A percentile compares a stretch with the other conserved stretches of the same genome.
Conservation (phyloP, 352 stramenopile genomes). For the Phytophthora foliorum region DNA sequence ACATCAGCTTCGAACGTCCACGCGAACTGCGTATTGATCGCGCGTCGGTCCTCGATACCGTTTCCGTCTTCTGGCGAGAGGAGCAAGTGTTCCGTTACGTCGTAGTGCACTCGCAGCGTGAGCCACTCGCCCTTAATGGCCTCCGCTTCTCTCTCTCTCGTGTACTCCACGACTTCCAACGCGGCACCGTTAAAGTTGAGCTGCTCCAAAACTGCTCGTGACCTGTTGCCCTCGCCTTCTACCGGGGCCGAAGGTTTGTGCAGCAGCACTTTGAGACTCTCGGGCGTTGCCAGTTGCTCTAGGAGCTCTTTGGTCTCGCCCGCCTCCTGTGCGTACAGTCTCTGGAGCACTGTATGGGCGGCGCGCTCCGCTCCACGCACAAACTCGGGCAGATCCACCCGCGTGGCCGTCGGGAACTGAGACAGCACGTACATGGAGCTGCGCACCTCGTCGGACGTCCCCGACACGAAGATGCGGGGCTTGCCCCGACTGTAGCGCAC, state of each 20-base stretch:
- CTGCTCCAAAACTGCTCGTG: conserved; percentile 45
- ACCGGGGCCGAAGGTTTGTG: conserved; percentile 39
- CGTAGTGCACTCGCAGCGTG: conserved; percentile 51
- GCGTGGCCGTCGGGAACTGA: conserved; percentile 41
- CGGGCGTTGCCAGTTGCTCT: conserved; percentile 34
- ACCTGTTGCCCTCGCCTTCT: conserved; percentile 15
- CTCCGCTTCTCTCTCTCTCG: conserved; percentile 28
- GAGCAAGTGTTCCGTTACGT: conserved; percentile 60
- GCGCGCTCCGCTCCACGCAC: conserved; percentile 46
- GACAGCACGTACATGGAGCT: conserved; percentile 67
- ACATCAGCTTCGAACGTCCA: conserved; percentile 74
- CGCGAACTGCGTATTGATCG: conserved; percentile 55
- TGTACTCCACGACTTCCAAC: conserved; percentile 60
- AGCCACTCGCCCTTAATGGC: conserved; percentile 54
- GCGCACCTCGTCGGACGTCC: conserved; percentile 41
- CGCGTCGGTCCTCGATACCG: conserved; percentile 54
- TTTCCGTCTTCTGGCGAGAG: conserved; percentile 20
- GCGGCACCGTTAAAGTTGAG: conserved; percentile 51
- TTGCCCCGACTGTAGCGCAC: conserved; percentile 23
- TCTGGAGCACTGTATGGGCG: conserved; percentile 51
- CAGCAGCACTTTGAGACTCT: conserved; percentile 34
- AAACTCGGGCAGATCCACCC: conserved; percentile 56
- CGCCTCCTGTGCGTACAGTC: conserved; percentile 45
- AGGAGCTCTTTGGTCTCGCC: conserved; percentile 37
- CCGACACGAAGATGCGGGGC: conserved; percentile 46